phyloP scores from a whole-genome alignment of 345 rosid species.

The Murraya koenigii region DNA sequence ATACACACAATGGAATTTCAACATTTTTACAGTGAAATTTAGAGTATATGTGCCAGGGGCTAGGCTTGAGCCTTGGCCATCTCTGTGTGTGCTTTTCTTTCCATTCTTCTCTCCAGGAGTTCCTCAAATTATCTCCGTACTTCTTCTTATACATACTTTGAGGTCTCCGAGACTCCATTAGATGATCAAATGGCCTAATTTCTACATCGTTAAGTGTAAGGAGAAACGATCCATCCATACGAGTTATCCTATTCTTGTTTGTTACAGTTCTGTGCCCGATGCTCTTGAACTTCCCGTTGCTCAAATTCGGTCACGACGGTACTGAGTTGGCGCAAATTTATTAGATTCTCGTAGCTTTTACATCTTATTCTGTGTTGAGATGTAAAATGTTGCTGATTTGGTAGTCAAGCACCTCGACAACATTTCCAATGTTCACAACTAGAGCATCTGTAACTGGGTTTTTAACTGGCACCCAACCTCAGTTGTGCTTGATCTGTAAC shows the following conservation, averaged over 20 bases:
- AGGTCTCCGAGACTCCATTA: background rate
- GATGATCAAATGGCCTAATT: slow-evolving; percentile 21
- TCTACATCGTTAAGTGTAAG: slow-evolving; percentile 15
- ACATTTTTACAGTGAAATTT: too few relatives aligned
- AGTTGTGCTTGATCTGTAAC: slow-evolving; percentile 24
- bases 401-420: slow-evolving; percentile 18
- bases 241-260: slow-evolving; percentile 13
- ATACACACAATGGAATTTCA: too few relatives aligned
- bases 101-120: slow-evolving; percentile 21
- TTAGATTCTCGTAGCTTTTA: background rate
- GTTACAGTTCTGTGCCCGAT: slow-evolving; percentile 26
- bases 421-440: slow-evolving; percentile 30
- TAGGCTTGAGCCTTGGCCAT: slow-evolving; percentile 10
- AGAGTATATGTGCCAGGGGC: too few relatives aligned
- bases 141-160: slow-evolving; percentile 16
- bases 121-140: slow-evolving; percentile 23
- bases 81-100: slow-evolving; percentile 18
- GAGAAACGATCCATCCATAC: slow-evolving; percentile 18
- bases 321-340: too few relatives aligned
- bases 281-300: slow-evolving; percentile 27
- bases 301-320: slow-evolving; percentile 18
- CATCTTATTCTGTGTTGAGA: background rate
- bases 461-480: slow-evolving; percentile 22
- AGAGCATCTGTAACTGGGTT: slow-evolving; percentile 27
- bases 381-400: background rate